These are phyloP conservation scores for Poa pratensis DNA, from an alignment of 176 grass and related monocot species.

Conservation along the genomic window DNA sequence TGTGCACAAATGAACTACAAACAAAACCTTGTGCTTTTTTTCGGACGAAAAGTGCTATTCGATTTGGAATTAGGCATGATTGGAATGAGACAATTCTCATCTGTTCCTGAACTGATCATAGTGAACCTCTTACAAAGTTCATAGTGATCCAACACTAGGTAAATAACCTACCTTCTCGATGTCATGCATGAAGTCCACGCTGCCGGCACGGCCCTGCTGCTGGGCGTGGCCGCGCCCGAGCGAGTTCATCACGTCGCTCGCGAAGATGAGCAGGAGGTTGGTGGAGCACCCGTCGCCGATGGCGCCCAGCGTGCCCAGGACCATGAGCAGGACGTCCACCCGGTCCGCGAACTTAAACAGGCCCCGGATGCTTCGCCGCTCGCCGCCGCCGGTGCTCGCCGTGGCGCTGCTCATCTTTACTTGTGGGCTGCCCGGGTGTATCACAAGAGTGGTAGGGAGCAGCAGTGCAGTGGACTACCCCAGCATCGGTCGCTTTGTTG, in stretches of 20 bases:
- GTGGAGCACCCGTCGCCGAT: constrained; percentile 91
- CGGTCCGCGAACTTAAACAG: constrained; percentile 81
- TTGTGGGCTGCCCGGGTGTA: background rate
- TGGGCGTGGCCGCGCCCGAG: constrained; percentile 59
- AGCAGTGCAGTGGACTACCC: background rate
- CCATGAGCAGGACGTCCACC: constrained; percentile 75
- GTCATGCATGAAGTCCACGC: constrained; percentile 75
- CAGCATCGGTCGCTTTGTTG: background rate
- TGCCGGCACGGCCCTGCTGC: constrained; percentile 2
- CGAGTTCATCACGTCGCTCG: constrained; percentile 92
- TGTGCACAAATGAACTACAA: background rate
- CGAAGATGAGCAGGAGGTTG: constrained; percentile 93
- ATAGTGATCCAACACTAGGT: background rate
- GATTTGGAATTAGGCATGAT: too few relatives aligned
- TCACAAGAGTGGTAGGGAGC: background rate
- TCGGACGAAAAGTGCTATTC: background rate
- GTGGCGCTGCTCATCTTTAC: constrained; percentile 36
- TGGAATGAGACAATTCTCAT: background rate
- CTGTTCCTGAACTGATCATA: background rate
- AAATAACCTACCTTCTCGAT: constrained; percentile 71
- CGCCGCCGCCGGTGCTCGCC: constrained; percentile 17
- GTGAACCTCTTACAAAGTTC: background rate
- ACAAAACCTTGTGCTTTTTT: background rate
- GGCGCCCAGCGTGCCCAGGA: constrained; percentile 75
- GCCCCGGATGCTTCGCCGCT: constrained; percentile 60